A percentile compares a stretch with the other conserved stretches of the same genome.
Evolutionary conservation across 1,284 basidiomycete species (phyloP).

Genomic region (Ceraceosorus guamensis): DNA sequence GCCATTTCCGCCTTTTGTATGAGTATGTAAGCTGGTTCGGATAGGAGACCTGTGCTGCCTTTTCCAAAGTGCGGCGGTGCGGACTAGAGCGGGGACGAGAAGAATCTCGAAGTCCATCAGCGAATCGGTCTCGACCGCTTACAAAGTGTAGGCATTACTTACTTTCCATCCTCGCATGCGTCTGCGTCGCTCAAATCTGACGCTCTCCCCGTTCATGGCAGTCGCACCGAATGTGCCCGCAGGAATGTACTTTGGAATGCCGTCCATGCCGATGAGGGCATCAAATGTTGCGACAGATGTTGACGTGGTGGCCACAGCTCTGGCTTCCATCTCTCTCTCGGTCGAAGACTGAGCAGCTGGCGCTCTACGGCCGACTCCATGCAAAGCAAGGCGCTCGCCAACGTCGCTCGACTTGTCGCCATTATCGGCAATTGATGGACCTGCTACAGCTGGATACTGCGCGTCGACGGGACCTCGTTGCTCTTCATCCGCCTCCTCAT

Average conservation of each 20-base stretch:
- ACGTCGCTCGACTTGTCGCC: no score
- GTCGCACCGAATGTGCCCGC: conserved; percentile 27
- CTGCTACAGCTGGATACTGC: neutral
- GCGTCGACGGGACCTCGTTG: no score
- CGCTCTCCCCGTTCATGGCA: conserved; percentile 21
- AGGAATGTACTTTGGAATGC: conserved; percentile 41
- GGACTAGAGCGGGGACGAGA: conserved; percentile 1
- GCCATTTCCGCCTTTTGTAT: conserved; percentile 24
- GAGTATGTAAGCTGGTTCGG: conserved; percentile 29
- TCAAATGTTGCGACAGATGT: neutral
- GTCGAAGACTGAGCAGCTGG: neutral
- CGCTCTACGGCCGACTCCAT: no score
- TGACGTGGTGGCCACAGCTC: neutral
- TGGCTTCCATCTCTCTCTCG: neutral
- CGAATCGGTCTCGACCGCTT: neutral
- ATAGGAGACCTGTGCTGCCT: conserved; percentile 24
- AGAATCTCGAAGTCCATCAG: conserved; percentile 4
- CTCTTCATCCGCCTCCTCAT: no score
- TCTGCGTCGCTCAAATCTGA: conserved; percentile 33
- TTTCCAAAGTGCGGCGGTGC: conserved; percentile 20
- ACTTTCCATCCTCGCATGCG: conserved; percentile 32
- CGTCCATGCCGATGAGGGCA: neutral
- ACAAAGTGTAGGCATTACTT: neutral
- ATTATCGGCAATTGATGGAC: neutral
- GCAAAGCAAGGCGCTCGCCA: neutral